Evolutionary conservation across 345 rosid genomes (phyloP).

Genomic region (Camelina sativa): DNA sequence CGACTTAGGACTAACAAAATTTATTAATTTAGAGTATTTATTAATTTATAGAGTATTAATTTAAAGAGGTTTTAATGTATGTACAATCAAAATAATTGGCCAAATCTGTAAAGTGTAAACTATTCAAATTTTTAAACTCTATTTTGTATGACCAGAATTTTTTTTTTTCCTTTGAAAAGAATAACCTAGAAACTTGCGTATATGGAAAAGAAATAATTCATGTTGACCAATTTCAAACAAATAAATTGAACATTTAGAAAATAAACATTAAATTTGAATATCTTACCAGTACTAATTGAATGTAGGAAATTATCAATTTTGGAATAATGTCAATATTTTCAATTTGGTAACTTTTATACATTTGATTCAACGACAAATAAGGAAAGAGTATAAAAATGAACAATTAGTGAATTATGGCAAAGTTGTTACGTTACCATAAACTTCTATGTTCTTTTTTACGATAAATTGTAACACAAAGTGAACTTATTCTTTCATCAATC

Average conservation of each 20-base stretch:
- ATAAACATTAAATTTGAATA: not conserved
- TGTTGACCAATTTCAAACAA: slow-evolving; percentile 29
- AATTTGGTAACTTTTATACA: no score
- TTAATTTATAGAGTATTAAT: no score
- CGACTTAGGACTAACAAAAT: no score
- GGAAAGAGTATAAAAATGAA: not conserved
- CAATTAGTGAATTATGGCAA: not conserved
- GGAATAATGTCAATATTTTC: no score
- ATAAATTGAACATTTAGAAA: not conserved
- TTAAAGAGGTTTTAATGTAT: no score
- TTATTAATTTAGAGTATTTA: no score
- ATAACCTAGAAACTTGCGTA: not conserved
- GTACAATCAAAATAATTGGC: no score
- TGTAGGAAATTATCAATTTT: not conserved
- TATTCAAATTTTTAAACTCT: no score
- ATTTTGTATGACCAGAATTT: no score
- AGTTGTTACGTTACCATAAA: not conserved
- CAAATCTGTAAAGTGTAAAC: no score
- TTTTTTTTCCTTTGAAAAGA: no score
- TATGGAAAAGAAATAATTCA: slow-evolving; percentile 10
- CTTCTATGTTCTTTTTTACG: not conserved
- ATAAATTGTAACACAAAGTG: not conserved
- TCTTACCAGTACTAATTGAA: not conserved
- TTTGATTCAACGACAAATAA: not conserved
- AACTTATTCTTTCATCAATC: not conserved